A percentile compares a stretch with the other conserved stretches of the same genome.
Evolutionary conservation across 768 basidiomycete genomes (phyloP).

Genomic region (Mycena rebaudengoi): DNA sequence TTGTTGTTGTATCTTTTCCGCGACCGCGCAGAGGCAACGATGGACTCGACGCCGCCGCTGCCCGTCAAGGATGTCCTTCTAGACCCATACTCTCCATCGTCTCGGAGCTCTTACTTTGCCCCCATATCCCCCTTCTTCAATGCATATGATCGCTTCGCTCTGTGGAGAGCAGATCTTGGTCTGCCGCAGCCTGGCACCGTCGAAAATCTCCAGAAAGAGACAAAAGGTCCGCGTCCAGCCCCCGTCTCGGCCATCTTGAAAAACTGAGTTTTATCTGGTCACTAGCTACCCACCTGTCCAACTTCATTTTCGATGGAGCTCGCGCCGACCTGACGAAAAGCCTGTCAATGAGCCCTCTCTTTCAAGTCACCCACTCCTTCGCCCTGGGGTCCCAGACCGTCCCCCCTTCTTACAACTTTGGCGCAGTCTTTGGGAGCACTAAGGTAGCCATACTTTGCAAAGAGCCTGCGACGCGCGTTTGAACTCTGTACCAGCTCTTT

Average conservation of each 20-base stretch:
- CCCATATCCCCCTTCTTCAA: constrained; percentile 64
- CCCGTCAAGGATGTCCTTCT: constrained; percentile 52
- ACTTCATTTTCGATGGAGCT: constrained; percentile 97
- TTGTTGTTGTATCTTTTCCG: neutral
- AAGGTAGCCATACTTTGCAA: too few relatives aligned
- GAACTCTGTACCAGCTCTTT: constrained; percentile 67
- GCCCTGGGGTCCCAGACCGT: constrained; percentile 86
- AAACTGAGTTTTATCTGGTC: constrained; percentile 9
- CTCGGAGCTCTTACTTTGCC: constrained; percentile 31
- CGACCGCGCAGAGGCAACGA: constrained; percentile 29
- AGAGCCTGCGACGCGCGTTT: constrained; percentile 26
- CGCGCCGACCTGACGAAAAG: constrained; percentile 95
- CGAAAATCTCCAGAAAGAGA: constrained; percentile 93
- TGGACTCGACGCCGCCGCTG: constrained; percentile 53
- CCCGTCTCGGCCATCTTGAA: neutral
- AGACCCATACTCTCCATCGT: constrained; percentile 38
- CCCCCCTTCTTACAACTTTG: constrained; percentile 93
- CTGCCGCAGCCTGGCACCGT: constrained; percentile 92
- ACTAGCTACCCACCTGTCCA: constrained; percentile 88
- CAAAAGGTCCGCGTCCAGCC: constrained; percentile 70
- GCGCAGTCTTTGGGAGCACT: constrained; percentile 88
- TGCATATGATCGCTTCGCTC: constrained; percentile 75
- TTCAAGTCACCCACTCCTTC: constrained; percentile 98
- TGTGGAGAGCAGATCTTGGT: constrained; percentile 84
- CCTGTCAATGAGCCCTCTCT: constrained; percentile 91